Evolutionary conservation across 1,139 yeast species (phyloP), one percentile per base, ranked within the genome.

Genomic region (Lodderomyces beijingensis): DNA sequence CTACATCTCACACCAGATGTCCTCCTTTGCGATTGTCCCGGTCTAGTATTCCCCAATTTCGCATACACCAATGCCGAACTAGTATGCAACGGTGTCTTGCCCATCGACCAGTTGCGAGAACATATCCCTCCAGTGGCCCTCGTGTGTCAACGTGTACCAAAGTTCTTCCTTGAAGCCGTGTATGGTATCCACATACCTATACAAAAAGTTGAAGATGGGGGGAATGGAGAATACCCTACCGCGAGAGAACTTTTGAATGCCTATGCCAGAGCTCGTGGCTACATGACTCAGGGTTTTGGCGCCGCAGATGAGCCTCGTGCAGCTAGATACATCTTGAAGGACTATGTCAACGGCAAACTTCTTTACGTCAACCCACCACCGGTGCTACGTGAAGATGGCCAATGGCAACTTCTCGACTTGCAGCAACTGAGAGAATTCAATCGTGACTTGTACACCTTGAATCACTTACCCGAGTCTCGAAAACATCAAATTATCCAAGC

Each of bases 241-340:
- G 85, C 97, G 0, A 80, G 85, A 50, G 97, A 93, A 55, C 62
- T 93, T 28, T 71, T 93, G 38, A 84, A 79, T 38, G 94, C 97
- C 0, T 93, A 91, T 55, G 98, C 97, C 4, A 74, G 95, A 61
- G 94, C 97, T 2, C 77, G 98, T 60, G 98, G 98, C 47, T 91
- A 79, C 56, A 89, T 88, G 95, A 85, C 96, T 0, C 96, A 91
- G 57, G 95, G 95, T 49, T 87, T 84, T 54, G 97, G 97, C 51
- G 79, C 89, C 45, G 97, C 98, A 4, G 99, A 93, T 67, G 95
- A 89, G 57, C 80, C 95, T 30, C 74, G 98, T 57, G 96, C 98
- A 12, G 81, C 96, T 19, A 74, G 99, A 56, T 85, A 86, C 45
- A 77, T 93, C 38, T 70, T 93, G 51, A 93, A 93, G 62, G 99